Evolutionary conservation across 352 stramenopile species (phyloP).

Genomic region (Globisporangium uncinulatum): DNA sequence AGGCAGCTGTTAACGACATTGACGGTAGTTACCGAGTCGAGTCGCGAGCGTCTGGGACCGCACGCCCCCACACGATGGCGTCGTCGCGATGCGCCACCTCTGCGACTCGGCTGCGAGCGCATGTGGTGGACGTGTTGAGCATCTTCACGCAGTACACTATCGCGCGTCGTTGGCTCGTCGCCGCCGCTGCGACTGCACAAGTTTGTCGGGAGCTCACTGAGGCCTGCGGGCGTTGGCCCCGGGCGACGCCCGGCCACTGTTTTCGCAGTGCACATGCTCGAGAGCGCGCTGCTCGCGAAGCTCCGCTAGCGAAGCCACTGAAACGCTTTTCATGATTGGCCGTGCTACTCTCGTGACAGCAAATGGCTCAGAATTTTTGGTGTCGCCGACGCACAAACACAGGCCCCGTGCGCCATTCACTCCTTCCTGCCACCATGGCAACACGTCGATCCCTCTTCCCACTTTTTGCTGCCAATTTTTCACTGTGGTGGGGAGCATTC

Average conservation of each 20-base stretch:
- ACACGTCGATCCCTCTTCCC: neutral
- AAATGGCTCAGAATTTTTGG: slow-evolving; percentile 3
- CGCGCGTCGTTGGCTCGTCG: neutral
- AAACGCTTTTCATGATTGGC: neutral
- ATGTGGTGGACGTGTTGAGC: neutral
- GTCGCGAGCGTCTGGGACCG: neutral
- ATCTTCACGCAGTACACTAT: neutral
- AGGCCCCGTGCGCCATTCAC: neutral
- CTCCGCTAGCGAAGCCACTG: neutral
- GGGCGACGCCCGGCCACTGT: neutral
- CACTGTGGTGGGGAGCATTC: neutral
- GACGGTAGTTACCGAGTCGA: neutral
- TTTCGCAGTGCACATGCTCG: neutral
- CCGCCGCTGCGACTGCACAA: neutral
- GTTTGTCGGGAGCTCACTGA: neutral
- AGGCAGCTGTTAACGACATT: neutral
- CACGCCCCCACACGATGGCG: neutral
- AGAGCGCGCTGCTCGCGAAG: neutral
- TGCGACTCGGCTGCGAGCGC: neutral
- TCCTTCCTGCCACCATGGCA: neutral
- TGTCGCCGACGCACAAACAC: neutral
- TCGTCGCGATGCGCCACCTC: neutral
- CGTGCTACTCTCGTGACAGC: neutral
- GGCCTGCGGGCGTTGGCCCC: neutral
- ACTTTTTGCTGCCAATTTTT: neutral